Evolutionary conservation across 345 rosid species (phyloP).

Genomic region (Euphorbia peplus): DNA sequence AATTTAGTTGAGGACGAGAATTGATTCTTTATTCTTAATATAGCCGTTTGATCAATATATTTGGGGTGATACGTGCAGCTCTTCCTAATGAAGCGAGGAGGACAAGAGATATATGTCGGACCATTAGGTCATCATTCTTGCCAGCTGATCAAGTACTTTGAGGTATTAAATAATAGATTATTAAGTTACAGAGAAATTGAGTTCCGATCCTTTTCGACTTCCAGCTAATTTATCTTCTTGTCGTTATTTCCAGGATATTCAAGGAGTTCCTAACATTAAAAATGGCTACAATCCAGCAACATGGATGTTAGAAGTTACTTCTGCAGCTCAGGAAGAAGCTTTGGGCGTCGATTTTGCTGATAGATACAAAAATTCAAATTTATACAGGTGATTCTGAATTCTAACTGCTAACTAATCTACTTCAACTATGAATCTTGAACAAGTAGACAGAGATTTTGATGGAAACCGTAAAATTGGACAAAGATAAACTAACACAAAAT

Average conservation of each 20-base stretch:
- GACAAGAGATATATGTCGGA: conserved; percentile 71
- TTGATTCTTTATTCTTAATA: neutral
- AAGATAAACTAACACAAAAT: too few species aligned
- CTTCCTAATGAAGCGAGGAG: conserved; percentile 67
- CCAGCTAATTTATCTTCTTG: neutral
- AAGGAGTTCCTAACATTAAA: conserved; percentile 35
- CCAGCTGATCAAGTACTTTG: conserved; percentile 57
- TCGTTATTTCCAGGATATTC: conserved; percentile 36
- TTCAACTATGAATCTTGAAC: neutral
- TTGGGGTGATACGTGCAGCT: conserved; percentile 36
- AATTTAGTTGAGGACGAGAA: neutral
- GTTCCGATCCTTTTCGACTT: neutral
- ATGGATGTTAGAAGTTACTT: conserved; percentile 54
- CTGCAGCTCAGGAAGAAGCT: conserved; percentile 30
- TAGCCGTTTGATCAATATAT: neutral
- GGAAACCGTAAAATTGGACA: too few species aligned
- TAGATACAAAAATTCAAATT: conserved; percentile 39
- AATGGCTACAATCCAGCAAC: conserved; percentile 57
- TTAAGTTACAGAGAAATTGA: neutral
- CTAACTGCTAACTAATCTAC: neutral
- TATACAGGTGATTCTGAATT: conserved; percentile 26
- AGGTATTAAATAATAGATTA: conserved; percentile 38
- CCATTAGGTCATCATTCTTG: conserved; percentile 66
- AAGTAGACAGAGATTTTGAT: too few species aligned
- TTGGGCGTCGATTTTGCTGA: conserved; percentile 40